Percentiles rank a stretch among this genome's conserved stretches.
Evolutionary conservation across 768 basidiomycete species (phyloP).

Genomic region (Pholiota conissans): DNA sequence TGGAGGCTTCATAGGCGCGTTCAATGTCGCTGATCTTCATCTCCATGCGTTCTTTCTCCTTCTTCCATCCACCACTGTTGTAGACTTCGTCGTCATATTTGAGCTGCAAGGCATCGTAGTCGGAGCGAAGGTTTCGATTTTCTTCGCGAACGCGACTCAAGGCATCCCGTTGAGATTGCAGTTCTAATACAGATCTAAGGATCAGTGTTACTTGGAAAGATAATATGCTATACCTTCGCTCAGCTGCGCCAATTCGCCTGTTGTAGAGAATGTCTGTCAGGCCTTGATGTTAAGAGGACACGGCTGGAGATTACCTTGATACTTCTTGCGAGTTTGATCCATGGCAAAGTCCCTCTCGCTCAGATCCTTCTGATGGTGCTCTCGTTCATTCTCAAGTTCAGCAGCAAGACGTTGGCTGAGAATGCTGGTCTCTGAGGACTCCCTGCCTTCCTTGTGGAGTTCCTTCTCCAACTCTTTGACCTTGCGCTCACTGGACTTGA

Average conservation of each 20-base stretch:
- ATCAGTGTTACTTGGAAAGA: not conserved
- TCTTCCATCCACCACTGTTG: slow-evolving; percentile 79
- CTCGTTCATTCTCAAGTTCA: slow-evolving; percentile 76
- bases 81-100: slow-evolving; percentile 78
- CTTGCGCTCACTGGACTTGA: slow-evolving; percentile 51
- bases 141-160: slow-evolving; percentile 80
- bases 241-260: slow-evolving; percentile 76
- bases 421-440: slow-evolving; percentile 62
- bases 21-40: slow-evolving; percentile 77
- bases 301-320: slow-evolving; percentile 56
- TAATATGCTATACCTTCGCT: slow-evolving; percentile 61
- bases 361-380: slow-evolving; percentile 79
- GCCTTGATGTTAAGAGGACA: not conserved
- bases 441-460: slow-evolving; percentile 67
- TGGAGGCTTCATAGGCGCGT: slow-evolving; percentile 74
- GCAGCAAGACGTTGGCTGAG: slow-evolving; percentile 70
- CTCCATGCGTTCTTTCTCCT: slow-evolving; percentile 85
- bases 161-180: slow-evolving; percentile 75
- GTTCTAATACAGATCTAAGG: slow-evolving; percentile 40
- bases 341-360: slow-evolving; percentile 74
- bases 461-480: slow-evolving; percentile 60
- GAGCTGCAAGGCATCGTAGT: slow-evolving; percentile 74
- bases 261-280: not conserved
- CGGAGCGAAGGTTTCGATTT: slow-evolving; percentile 73
- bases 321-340: slow-evolving; percentile 84